These are phyloP conservation scores for Phalaenopsis equestris DNA, from an alignment of 106 monocot species.

Conservation along the genomic window DNA sequence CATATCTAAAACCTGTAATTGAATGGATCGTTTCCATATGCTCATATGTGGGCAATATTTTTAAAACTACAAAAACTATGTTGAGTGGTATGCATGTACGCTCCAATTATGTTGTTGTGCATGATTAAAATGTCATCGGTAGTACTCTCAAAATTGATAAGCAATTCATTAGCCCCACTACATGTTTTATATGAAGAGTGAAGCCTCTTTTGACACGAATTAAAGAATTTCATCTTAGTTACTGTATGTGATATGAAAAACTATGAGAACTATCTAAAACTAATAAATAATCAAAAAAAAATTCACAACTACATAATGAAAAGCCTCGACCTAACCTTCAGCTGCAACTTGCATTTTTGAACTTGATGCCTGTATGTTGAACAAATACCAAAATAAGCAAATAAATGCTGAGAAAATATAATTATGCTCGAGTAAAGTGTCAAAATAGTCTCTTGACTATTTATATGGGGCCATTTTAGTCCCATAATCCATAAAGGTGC, in stretches of 20 bases:
- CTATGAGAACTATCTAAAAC: not conserved
- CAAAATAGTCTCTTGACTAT: too few species aligned
- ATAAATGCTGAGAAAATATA: not conserved
- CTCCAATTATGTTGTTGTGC: too few species aligned
- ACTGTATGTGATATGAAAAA: not conserved
- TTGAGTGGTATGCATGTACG: too few species aligned
- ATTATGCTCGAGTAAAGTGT: not conserved
- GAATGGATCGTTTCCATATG: too few species aligned
- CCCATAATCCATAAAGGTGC: too few species aligned
- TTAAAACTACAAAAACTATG: not conserved
- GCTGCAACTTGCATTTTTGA: conserved; percentile 4
- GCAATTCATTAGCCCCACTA: too few species aligned
- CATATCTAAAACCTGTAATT: too few species aligned
- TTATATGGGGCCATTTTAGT: too few species aligned
- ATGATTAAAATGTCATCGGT: too few species aligned
- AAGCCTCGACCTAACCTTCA: conserved; percentile 13
- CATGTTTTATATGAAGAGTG: too few species aligned
- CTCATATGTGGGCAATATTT: not conserved
- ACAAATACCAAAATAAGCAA: not conserved
- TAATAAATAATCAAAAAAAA: conserved; percentile 2
- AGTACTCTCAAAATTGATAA: too few species aligned
- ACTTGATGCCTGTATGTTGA: conserved; percentile 6
- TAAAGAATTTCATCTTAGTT: not conserved
- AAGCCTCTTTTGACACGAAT: too few species aligned
- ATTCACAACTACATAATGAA: not conserved